A percentile compares a stretch with the other conserved stretches of the same genome.
These are phyloP conservation scores for Cryptococcus jaspeensis DNA, from an alignment of 1,284 basidiomycete species.

Conservation along the genomic window DNA sequence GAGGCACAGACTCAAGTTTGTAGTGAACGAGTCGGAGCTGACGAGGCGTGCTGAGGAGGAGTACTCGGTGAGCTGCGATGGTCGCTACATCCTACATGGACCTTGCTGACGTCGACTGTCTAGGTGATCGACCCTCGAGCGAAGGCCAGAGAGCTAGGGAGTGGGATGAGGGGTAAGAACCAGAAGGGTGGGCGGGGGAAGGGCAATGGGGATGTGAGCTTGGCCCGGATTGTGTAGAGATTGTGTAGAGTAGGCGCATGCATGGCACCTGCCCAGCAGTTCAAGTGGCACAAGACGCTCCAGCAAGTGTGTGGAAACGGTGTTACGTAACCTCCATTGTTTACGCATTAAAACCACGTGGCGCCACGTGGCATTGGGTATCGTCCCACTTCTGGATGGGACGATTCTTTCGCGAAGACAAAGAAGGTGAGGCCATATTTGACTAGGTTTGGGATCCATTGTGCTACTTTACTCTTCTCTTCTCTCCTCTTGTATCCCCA, in stretches of 20 bases:
- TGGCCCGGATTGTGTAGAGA: too few species aligned
- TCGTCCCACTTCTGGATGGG: slow-evolving; percentile 3
- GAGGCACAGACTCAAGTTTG: slow-evolving; percentile 70
- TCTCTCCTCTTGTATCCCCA: not conserved
- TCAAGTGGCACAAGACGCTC: too few species aligned
- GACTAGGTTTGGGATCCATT: not conserved
- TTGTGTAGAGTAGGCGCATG: too few species aligned
- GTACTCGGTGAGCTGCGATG: slow-evolving; percentile 67
- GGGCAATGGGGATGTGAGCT: too few species aligned
- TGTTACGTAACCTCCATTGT: too few species aligned
- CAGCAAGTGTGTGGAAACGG: too few species aligned
- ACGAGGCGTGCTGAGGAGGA: slow-evolving; percentile 77
- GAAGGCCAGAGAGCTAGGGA: slow-evolving; percentile 40
- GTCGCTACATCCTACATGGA: not conserved
- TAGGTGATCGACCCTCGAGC: slow-evolving; percentile 52
- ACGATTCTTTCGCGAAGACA: not conserved
- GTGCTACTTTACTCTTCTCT: not conserved
- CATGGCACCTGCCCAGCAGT: too few species aligned
- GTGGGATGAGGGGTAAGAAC: not conserved
- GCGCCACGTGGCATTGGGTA: not conserved
- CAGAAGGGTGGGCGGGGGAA: too few species aligned
- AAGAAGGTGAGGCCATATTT: too few species aligned
- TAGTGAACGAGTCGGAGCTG: slow-evolving; percentile 69
- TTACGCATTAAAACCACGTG: not conserved
- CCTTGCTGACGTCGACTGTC: too few species aligned